These are phyloP conservation scores for Parastagonospora avenae DNA, from an alignment of 2,329 filamentous ascomycete genomes.

Conservation along the genomic window DNA sequence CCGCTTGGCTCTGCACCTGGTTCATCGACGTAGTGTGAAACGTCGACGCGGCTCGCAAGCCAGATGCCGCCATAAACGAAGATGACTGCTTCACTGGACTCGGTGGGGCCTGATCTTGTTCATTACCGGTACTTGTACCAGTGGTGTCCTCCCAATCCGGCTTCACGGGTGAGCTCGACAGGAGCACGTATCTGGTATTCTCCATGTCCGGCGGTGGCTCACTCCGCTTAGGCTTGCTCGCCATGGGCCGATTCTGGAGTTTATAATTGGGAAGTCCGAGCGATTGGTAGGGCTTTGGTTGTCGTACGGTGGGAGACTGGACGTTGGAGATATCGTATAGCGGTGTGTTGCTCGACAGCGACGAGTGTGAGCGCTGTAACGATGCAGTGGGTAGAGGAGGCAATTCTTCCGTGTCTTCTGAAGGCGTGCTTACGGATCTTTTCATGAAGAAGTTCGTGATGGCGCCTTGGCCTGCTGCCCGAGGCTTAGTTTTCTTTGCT, in stretches of 20 bases:
- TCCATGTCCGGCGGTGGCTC: slow-evolving; percentile 25
- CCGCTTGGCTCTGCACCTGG: slow-evolving; percentile 29
- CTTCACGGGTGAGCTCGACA: slow-evolving; percentile 51
- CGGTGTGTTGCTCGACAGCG: slow-evolving; percentile 17
- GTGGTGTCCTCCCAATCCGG: slow-evolving; percentile 23
- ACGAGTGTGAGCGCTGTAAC: slow-evolving; percentile 29
- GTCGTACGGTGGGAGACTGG: slow-evolving; percentile 8
- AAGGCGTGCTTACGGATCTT: slow-evolving; percentile 27
- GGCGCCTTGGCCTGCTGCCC: slow-evolving; percentile 55
- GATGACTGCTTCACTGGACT: slow-evolving; percentile 14
- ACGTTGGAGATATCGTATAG: slow-evolving; percentile 44
- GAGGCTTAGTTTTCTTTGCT: slow-evolving; percentile 39
- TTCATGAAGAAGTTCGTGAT: slow-evolving; percentile 59
- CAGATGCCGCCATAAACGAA: slow-evolving; percentile 3
- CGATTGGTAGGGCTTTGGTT: slow-evolving; percentile 25
- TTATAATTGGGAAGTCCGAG: slow-evolving; percentile 37
- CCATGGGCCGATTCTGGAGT: slow-evolving; percentile 39
- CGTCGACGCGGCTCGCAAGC: slow-evolving; percentile 47
- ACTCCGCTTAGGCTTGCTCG: slow-evolving; percentile 33
- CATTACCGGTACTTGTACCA: slow-evolving; percentile 5
- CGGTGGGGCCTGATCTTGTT: slow-evolving; percentile 1
- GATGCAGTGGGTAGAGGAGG: slow-evolving; percentile 6
- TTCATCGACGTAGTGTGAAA: slow-evolving; percentile 53
- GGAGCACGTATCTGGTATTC: slow-evolving; percentile 54
- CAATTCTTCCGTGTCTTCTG: slow-evolving; percentile 13